A percentile compares a stretch with the other conserved stretches of the same genome.
Conservation (phyloP, 257 asterid species). For the Petrea volubilis region DNA sequence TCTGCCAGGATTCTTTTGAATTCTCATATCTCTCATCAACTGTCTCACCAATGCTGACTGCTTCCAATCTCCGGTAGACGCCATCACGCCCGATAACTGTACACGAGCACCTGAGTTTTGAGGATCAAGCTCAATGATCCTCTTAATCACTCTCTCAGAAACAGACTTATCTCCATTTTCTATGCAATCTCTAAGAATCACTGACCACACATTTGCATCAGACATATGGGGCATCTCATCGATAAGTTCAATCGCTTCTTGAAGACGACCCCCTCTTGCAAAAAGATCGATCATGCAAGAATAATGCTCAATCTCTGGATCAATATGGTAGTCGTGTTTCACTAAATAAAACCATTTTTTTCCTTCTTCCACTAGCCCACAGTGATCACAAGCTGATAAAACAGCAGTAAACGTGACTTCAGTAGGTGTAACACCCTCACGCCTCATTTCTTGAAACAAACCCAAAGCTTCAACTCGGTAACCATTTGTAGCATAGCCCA, state of each 20-base stretch:
- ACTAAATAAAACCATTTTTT: constrained; percentile 62
- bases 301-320: constrained; percentile 83
- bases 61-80: constrained; percentile 77
- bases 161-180: constrained; percentile 58
- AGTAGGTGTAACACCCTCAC: constrained; percentile 45
- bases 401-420: constrained; percentile 75
- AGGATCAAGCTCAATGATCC: constrained; percentile 68
- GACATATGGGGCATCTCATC: constrained; percentile 53
- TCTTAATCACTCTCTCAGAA: constrained; percentile 50
- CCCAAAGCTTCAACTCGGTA: constrained; percentile 61
- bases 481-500: constrained; percentile 93
- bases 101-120: constrained; percentile 67
- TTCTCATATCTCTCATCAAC: constrained; percentile 61
- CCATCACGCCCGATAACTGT: constrained; percentile 74
- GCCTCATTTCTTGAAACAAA: constrained; percentile 68
- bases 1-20: constrained; percentile 67
- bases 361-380: constrained; percentile 88
- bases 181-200: constrained; percentile 77
- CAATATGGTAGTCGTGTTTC: constrained; percentile 54
- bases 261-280: constrained; percentile 63
- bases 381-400: constrained; percentile 91
- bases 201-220: constrained; percentile 80
- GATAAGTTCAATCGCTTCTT: constrained; percentile 65
- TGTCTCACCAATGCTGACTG: constrained; percentile 64
- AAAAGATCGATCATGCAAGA: constrained; percentile 91